Evolutionary conservation across 306 rosid species (phyloP), one percentile per base, ranked within the genome.

Genomic region (Cucurbita moschata): DNA sequence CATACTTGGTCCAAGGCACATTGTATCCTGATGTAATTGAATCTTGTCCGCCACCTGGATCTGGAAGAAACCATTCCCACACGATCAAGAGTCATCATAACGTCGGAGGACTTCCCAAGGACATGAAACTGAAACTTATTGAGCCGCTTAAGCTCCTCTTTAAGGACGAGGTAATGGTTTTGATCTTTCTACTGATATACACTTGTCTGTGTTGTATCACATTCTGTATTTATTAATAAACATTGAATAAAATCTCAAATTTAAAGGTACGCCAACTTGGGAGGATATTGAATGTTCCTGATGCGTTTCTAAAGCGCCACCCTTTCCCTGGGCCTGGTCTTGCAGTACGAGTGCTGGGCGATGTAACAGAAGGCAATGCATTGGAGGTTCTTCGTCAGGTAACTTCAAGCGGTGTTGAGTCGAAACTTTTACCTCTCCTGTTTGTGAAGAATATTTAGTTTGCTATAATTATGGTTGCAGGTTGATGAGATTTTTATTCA

Each of bases 291-390:
- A 74, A 85, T 61, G 96, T 94, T 81, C 98, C 98, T 1, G 82
- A 64, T 71, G 88, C 64, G 73, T 94, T 94, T 84, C 79, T 94
- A 49, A 94, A 91, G 72, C 98, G 97, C 43, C 97, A 91, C 77
- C 98, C 97, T 39, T 94, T 94, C 79, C 98, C 98, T 4, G 98
- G 97, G 15, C 98, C 97, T 50, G 98, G 98, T 50, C 98, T 94
- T 77, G 98, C 98, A 1, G 96, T 94, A 7, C 84, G 97, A 80
- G 92, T 94, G 58, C 62, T 91, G 72, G 98, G 98, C 67, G 98
- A 94, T 38, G 98, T 94, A 65, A 89, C 96, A 14, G 79, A 85
- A 72, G 96, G 82, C 71, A 86, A 89, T 82, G 92, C 97, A 72
- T 83, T 94, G 71, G 97, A 89, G 10, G 75, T 88, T 78, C 95